These are phyloP conservation scores for Populus trichocarpa DNA, from an alignment of 441 rosid genomes.

Conservation along the genomic window DNA sequence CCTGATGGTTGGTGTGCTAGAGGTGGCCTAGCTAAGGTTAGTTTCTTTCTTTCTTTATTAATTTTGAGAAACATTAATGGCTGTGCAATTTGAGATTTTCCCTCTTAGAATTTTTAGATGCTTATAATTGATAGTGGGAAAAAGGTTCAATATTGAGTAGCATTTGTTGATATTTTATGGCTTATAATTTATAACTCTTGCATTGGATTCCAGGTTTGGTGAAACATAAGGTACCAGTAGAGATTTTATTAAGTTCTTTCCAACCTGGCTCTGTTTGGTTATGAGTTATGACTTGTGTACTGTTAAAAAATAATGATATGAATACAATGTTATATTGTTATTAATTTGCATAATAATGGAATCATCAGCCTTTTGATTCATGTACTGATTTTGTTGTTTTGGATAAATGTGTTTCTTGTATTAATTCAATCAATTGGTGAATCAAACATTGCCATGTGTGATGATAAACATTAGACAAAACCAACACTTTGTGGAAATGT, in stretches of 20 bases:
- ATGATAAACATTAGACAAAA: background rate
- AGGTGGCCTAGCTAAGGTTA: constrained; percentile 65
- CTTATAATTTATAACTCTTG: background rate
- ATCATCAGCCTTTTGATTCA: background rate
- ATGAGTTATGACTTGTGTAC: background rate
- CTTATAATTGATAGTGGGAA: background rate
- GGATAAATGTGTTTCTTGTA: background rate
- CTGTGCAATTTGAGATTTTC: background rate
- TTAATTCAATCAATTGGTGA: background rate
- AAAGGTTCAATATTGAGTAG: background rate
- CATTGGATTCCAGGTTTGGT: background rate
- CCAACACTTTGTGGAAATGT: background rate
- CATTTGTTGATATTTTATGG: background rate
- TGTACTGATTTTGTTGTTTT: background rate
- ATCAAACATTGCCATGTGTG: background rate
- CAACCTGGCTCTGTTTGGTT: background rate
- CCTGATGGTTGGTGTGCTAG: constrained; percentile 50
- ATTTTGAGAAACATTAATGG: background rate
- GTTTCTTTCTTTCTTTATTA: background rate
- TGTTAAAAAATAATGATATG: background rate
- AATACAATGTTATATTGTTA: background rate
- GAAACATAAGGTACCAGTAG: background rate
- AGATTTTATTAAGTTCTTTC: background rate
- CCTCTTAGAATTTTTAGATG: background rate
- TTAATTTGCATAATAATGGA: background rate